phyloP scores from a whole-genome alignment of 2,329 filamentous ascomycete genomes.

The Pleomassaria siparia region DNA sequence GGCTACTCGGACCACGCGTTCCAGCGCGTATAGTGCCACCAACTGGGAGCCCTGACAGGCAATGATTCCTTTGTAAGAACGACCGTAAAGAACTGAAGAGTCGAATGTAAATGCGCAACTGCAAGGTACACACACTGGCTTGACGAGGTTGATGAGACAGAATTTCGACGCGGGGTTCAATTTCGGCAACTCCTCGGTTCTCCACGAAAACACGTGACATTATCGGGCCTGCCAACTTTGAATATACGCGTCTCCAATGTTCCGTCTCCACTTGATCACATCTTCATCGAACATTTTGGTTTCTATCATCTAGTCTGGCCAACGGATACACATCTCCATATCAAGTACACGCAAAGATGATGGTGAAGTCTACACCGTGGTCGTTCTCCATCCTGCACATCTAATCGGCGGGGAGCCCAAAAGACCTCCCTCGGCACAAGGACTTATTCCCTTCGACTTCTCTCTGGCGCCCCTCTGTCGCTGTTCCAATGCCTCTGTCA shows the following conservation, averaged over 20 bases:
- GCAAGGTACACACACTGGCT: not conserved
- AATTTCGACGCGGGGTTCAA: no score
- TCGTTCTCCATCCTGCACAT: conserved; percentile 8
- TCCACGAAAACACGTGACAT: conserved; percentile 14
- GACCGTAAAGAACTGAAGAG: not conserved
- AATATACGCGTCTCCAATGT: not conserved
- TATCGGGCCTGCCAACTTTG: not conserved
- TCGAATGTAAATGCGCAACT: not conserved
- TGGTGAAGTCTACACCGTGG: no score
- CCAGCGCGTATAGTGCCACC: conserved; percentile 10
- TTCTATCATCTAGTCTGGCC: no score
- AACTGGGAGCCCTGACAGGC: no score
- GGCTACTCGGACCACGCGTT: conserved; percentile 6
- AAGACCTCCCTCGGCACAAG: conserved; percentile 22
- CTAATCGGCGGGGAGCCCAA: conserved; percentile 23
- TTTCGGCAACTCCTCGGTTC: not conserved
- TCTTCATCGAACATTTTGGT: not conserved
- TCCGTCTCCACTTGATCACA: not conserved
- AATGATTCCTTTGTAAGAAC: no score
- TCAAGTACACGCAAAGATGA: no score
- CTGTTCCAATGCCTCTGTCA: conserved; percentile 39
- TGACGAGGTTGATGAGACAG: not conserved
- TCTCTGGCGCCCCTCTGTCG: conserved; percentile 25
- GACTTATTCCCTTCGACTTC: conserved; percentile 25
- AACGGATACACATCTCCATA: no score